phyloP scores from a whole-genome alignment of 2,329 filamentous ascomycete species.

The Didymella segeticola region DNA sequence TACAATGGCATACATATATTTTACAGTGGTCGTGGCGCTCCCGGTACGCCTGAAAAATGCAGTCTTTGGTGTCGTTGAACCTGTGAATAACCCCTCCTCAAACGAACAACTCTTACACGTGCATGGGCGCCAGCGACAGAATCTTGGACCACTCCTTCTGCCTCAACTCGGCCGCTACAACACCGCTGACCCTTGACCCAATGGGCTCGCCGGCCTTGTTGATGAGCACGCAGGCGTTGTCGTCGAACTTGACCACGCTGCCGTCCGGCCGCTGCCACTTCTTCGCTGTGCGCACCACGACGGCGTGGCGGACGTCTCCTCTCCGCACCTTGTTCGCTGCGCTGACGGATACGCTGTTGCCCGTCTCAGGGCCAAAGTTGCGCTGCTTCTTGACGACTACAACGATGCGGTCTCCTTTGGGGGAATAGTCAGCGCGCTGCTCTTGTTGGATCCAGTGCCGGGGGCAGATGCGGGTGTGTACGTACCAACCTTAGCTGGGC shows the following conservation, averaged over 20 bases:
- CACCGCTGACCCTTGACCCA: slow-evolving; percentile 75
- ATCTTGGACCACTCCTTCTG: slow-evolving; percentile 99
- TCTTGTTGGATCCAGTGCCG: too few species aligned
- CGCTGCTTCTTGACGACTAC: slow-evolving; percentile 98
- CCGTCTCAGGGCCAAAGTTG: slow-evolving; percentile 73
- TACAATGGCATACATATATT: slow-evolving; percentile 40
- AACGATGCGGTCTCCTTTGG: slow-evolving; percentile 88
- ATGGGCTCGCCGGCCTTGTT: slow-evolving; percentile 97
- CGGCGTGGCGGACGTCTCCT: slow-evolving; percentile 94
- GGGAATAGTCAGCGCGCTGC: too few species aligned
- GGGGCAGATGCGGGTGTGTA: neutral
- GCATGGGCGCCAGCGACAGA: slow-evolving; percentile 87
- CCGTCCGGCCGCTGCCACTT: slow-evolving; percentile 87
- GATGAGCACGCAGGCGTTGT: slow-evolving; percentile 96
- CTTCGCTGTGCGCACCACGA: slow-evolving; percentile 91
- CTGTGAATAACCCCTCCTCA: too few species aligned
- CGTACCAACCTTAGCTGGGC: slow-evolving; percentile 85
- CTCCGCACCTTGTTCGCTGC: slow-evolving; percentile 92
- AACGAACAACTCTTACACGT: slow-evolving; percentile 68
- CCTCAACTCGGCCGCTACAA: slow-evolving; percentile 88
- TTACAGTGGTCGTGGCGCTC: slow-evolving; percentile 30
- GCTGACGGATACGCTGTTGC: slow-evolving; percentile 73
- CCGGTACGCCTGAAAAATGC: slow-evolving; percentile 34
- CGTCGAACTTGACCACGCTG: slow-evolving; percentile 89
- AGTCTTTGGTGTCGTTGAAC: neutral